Base-by-base conservation (phyloP, 805 yeast genomes). In the Schwanniomyces vanrijiae region DNA sequence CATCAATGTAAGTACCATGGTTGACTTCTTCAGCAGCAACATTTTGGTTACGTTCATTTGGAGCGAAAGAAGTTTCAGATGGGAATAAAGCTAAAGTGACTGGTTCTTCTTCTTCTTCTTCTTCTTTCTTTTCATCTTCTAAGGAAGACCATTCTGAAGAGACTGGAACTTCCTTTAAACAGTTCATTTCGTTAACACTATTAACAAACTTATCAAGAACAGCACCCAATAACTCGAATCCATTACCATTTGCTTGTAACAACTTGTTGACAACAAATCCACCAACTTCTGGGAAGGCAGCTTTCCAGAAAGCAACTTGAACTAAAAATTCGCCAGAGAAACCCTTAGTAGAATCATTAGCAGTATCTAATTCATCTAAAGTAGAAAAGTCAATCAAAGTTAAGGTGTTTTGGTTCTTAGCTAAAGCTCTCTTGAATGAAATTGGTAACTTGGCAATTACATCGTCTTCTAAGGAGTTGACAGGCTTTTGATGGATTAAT, bases 301-400 rank as follows among this genome's bases (percentile, higher is more conserved):
- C 71, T 49, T 78, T 77, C 96, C 96, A 90, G 74, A 89, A 86
- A 0, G 84, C 88, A 37, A 86, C 80, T 69, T 90, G 96, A 47
- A 81, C 69, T 42, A 90, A 89, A 64, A 90, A 84, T 33, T 83
- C 77, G 26, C 76, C 75, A 3, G 94, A 82, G 62, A 90, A 83
- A 24, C 95, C 95, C 55, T 81, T 78, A 35, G 94, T 84, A 46
- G 83, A 83, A 43, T 65, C 70, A 43, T 64, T 66, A 33, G 63
- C 53, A 14, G 66, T 63, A 51, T 81, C 86, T 55, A 82, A 76
- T 46, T 81, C 88, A 37, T 86, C 88, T 49, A 86, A 70, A 18
- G 80, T 61, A 19, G 82, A 75, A 53, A 78, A 73, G 64, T 90
- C 95, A 43, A 89, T 60, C 22, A 87, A 67, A 49, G 73, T 70